Evolutionary conservation across 495 filamentous ascomycete species (phyloP).

Genomic region (Chlorociboria aeruginascens): DNA sequence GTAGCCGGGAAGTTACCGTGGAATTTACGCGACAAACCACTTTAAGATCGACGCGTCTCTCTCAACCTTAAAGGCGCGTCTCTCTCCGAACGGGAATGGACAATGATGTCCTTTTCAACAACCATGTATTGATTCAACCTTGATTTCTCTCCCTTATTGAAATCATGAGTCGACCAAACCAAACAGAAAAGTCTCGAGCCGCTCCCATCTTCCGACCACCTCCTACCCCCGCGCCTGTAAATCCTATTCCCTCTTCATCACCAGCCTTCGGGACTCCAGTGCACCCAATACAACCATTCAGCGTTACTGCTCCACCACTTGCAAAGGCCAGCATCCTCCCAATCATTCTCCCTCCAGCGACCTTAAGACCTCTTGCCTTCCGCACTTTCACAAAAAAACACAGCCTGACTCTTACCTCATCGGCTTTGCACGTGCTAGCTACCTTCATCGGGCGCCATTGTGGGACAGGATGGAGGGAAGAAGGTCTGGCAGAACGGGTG

Average conservation of each 20-base stretch:
- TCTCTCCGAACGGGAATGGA: not conserved
- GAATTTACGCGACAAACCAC: not conserved
- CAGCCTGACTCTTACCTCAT: conserved; percentile 82
- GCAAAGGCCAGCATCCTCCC: conserved; percentile 64
- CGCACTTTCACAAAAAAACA: conserved; percentile 97
- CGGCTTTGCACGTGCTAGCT: conserved; percentile 72
- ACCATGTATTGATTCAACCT: not conserved
- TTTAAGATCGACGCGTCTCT: not conserved
- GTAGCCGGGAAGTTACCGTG: not conserved
- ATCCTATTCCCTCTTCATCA: conserved; percentile 67
- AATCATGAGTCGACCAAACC: conserved; percentile 13
- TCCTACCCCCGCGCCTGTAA: conserved; percentile 20
- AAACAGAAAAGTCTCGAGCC: conserved; percentile 13
- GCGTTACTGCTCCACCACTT: conserved; percentile 31
- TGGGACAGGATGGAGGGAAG: conserved; percentile 91
- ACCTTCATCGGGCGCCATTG: conserved; percentile 86
- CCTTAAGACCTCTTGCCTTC: conserved; percentile 83
- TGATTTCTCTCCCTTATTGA: not conserved
- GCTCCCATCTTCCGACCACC: conserved; percentile 16
- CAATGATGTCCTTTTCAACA: too few species aligned
- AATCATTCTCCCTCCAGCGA: conserved; percentile 76
- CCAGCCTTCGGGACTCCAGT: conserved; percentile 78
- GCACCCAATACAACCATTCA: conserved; percentile 54
- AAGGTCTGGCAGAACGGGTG: conserved; percentile 82
- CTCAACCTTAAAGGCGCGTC: not conserved